Evolutionary conservation across 106 monocot species (phyloP), one percentile per base, ranked within the genome.

Genomic region (Gastrodia elata): DNA sequence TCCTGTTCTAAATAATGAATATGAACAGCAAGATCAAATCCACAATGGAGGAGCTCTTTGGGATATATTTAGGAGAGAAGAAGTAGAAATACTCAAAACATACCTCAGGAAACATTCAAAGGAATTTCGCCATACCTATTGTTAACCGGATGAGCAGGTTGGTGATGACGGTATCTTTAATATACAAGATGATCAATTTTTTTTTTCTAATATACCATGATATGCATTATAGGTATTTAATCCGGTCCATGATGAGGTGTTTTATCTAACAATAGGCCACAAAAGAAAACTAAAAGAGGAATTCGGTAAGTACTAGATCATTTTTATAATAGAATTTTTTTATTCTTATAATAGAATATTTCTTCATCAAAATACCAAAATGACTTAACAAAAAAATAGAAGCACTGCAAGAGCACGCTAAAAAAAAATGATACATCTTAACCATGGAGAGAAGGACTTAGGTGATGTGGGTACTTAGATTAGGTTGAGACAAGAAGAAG

Each of bases 281-380:
- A 94, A 88, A 74, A 88, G 74, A 48, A 84, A 78, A 78, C 88
- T 94, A 37, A 94, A 91, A 75, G 83, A 83, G 61, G 94, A 94
- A 84, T 91, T 70, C 78, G 88, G 91, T 91, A 3, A 82, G 88
- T 81, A n/a, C n/a, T n/a, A n/a, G n/a, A n/a, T n/a, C n/a, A n/a
- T n/a, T n/a, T n/a, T n/a, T 49, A 3, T 72, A 18, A 7, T 35
- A 48, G 48, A 40, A 71, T 55, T 8, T 1, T n/a, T 64, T 3
- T 2, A 32, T 58, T 65, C 42, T 69, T 24, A n/a, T n/a, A n/a
- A n/a, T n/a, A n/a, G n/a, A n/a, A n/a, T n/a, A n/a, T n/a, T n/a
- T n/a, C n/a, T n/a, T n/a, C n/a, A n/a, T n/a, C n/a, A n/a, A n/a
- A n/a, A n/a, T n/a, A n/a, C n/a, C n/a, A n/a, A n/a, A n/a, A n/a